Conservation (phyloP, 2,329 filamentous ascomycete genomes). For the Emydomyces testavorans region DNA sequence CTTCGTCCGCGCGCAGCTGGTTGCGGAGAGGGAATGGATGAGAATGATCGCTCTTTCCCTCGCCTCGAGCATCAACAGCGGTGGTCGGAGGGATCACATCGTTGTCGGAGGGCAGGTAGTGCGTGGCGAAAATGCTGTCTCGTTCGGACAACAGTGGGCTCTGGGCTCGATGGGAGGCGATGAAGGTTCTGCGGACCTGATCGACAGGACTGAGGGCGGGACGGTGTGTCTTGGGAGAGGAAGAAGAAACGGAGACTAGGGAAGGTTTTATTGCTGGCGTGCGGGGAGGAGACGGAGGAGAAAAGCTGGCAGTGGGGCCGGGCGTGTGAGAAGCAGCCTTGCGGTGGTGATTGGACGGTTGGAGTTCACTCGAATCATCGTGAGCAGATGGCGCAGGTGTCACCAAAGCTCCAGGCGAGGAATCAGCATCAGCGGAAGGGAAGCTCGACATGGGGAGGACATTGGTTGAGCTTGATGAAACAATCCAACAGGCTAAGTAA, state of each 20-base stretch:
- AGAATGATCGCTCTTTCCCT: background rate
- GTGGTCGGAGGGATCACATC: slow-evolving; percentile 25
- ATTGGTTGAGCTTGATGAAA: slow-evolving; percentile 32
- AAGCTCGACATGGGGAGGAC: slow-evolving; percentile 42
- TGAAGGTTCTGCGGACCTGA: slow-evolving; percentile 20
- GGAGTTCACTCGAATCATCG: slow-evolving; percentile 27
- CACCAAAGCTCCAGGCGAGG: slow-evolving; percentile 35
- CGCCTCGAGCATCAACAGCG: slow-evolving; percentile 18
- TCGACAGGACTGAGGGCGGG: slow-evolving; percentile 26
- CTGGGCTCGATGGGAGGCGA: slow-evolving; percentile 20
- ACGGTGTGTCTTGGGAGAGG: slow-evolving; percentile 27
- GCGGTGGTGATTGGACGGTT: slow-evolving; percentile 22
- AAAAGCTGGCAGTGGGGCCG: slow-evolving; percentile 18
- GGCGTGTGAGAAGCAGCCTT: slow-evolving; percentile 23
- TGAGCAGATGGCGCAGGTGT: slow-evolving; percentile 34
- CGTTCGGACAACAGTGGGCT: slow-evolving; percentile 48
- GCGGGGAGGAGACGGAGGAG: slow-evolving; percentile 25
- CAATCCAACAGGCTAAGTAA: background rate
- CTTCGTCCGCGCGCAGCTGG: background rate
- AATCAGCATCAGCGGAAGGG: slow-evolving; percentile 34
- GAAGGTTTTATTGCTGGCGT: slow-evolving; percentile 26
- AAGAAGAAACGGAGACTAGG: slow-evolving; percentile 18
- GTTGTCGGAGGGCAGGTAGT: slow-evolving; percentile 42
- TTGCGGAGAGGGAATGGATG: background rate
- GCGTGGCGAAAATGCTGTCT: slow-evolving; percentile 53